Percentiles rank a stretch among this genome's conserved stretches.
Conservation (phyloP, 1,139 yeast species). For the Yamadazyma atlantica region DNA sequence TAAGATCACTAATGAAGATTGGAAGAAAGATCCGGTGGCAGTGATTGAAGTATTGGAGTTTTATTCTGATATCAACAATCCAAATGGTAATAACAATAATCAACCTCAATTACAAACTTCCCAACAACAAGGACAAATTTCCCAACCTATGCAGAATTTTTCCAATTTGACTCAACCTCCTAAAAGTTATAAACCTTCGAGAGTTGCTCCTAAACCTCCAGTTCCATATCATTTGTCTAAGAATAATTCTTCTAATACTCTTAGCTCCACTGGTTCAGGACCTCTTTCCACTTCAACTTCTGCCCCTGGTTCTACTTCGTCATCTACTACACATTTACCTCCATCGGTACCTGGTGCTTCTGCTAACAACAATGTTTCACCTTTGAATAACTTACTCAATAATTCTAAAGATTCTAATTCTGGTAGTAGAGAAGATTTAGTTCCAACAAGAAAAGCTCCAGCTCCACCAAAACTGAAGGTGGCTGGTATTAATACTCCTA, state of each 20-base stretch:
- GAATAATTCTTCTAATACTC: slow-evolving; percentile 8
- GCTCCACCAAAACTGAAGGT: slow-evolving; percentile 42
- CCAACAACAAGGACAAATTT: slow-evolving; percentile 3
- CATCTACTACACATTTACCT: slow-evolving; percentile 1
- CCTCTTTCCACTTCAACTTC: slow-evolving; percentile 3
- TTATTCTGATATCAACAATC: slow-evolving; percentile 50
- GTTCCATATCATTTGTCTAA: slow-evolving; percentile 39
- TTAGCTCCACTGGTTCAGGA: not conserved
- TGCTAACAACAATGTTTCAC: slow-evolving; percentile 23
- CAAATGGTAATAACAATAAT: slow-evolving; percentile 12
- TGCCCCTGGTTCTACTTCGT: slow-evolving; percentile 3
- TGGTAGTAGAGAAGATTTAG: slow-evolving; percentile 22
- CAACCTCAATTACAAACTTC: slow-evolving; percentile 2
- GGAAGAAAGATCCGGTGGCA: slow-evolving; percentile 82
- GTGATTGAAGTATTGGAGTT: slow-evolving; percentile 92
- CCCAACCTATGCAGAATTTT: slow-evolving; percentile 7
- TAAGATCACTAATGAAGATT: slow-evolving; percentile 77
- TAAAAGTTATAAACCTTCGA: slow-evolving; percentile 29
- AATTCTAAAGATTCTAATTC: slow-evolving; percentile 17
- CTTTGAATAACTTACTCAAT: slow-evolving; percentile 34
- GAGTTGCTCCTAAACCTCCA: slow-evolving; percentile 49
- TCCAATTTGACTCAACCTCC: slow-evolving; percentile 18
- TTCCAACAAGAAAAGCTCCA: slow-evolving; percentile 56
- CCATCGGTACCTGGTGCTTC: slow-evolving; percentile 7
- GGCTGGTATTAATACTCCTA: slow-evolving; percentile 8